Evolutionary conservation across 2,329 filamentous ascomycete genomes (phyloP).

Genomic region (Fusarium clavum): DNA sequence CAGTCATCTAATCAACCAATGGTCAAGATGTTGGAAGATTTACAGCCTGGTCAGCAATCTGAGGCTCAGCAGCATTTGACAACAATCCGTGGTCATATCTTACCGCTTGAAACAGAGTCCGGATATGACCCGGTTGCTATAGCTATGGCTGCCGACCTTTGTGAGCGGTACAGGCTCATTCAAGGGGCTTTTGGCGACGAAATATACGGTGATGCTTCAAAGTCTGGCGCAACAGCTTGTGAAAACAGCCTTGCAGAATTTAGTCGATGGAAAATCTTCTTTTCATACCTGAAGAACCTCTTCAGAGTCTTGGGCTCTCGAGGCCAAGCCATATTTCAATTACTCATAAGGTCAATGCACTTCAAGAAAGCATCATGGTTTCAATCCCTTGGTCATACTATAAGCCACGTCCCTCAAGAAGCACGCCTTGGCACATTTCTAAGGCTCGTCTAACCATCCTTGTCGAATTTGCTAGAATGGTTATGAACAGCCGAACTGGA

Average conservation of each 20-base stretch:
- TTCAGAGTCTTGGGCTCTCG: no score
- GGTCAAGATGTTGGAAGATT: accelerated
- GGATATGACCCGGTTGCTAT: neutral
- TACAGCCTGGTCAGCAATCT: no score
- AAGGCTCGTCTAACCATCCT: neutral
- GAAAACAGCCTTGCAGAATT: no score
- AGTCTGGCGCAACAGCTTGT: no score
- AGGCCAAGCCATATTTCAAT: neutral
- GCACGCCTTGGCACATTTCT: neutral
- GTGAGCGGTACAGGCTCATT: neutral
- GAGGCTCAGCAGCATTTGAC: neutral
- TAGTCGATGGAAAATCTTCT: neutral
- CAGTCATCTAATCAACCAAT: no score
- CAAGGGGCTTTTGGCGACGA: accelerated
- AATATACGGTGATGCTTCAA: no score
- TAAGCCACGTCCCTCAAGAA: neutral
- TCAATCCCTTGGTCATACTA: neutral
- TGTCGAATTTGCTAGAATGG: accelerated
- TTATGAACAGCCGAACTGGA: accelerated
- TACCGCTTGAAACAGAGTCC: neutral
- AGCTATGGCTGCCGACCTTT: neutral
- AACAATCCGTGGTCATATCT: neutral
- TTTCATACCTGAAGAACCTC: no score
- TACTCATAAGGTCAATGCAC: neutral
- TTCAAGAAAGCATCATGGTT: neutral